Base-by-base conservation (phyloP, 352 stramenopile genomes). In the Globisporangium alternatum region DNA sequence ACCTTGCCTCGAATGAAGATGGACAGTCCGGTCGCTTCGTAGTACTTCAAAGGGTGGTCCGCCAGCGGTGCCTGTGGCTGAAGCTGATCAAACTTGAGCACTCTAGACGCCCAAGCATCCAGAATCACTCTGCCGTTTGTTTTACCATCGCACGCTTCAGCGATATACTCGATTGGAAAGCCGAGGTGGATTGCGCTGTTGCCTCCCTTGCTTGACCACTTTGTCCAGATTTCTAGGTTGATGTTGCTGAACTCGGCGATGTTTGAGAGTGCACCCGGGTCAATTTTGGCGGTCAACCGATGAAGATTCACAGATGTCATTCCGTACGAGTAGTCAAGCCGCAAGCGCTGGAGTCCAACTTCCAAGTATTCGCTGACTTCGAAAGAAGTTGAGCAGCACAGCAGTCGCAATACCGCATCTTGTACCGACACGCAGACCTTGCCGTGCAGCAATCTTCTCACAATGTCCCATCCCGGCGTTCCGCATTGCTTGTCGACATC, bases 211-310 rank as follows among this genome's bases (percentile, higher is more conserved):
- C 70, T 71, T 2, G 37, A 62, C 82, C 80, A 93, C 25, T 81
- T 76, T 3, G 82, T 17, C 69, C 68, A 78, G n/a, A 82, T 22
- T 35, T 80, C 55, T n/a, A 90, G 19, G 21, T 73, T 76, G 10
- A 90, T 45, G 33, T 71, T 72, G 21, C 69, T 87, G 5, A 93
- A 64, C 57, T 95, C 83, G 19, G 72, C 71, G 17, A 90, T 77
- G 49, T 89, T 80, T 33, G 77, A 79, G 5, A 93, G 41, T 1
- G 77, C 77, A 35, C 79, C 77, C 22, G 86, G 86, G n/a, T 93
- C 80, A 48, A 93, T 87, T 68, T 86, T 91, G 4, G 66, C 70
- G 1, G 71, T 75, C 31, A 91, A 31, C 43, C 74, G 75, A 13
- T 80, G 69, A 8, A 91, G 60, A 12, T 77, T 65, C 3, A 90